Conservation (phyloP, 805 yeast species). For the Teunomyces panamensis region DNA sequence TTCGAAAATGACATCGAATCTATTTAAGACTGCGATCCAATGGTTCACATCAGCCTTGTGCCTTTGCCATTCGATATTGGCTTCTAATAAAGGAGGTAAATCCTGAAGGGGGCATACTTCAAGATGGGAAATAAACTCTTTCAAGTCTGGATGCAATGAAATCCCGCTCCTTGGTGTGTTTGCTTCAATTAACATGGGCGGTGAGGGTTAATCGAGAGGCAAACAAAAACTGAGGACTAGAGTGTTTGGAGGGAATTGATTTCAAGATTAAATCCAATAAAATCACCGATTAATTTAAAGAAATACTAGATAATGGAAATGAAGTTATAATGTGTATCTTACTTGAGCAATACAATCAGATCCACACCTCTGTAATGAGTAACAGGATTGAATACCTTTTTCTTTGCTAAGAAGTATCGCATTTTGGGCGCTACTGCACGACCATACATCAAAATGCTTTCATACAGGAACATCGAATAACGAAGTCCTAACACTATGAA, state of each 20-base stretch:
- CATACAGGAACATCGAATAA: background rate
- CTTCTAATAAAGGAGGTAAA: slow-evolving; percentile 38
- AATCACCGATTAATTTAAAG: background rate
- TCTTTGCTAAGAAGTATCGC: background rate
- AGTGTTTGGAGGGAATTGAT: background rate
- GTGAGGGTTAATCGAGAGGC: background rate
- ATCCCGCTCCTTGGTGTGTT: slow-evolving; percentile 26
- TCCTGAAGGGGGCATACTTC: slow-evolving; percentile 33
- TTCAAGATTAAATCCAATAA: background rate
- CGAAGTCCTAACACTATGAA: background rate
- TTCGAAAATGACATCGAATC: slow-evolving; percentile 68
- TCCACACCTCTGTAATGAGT: background rate
- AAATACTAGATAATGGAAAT: background rate
- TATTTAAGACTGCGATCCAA: slow-evolving; percentile 75
- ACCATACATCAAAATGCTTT: background rate
- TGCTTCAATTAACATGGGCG: slow-evolving; percentile 30
- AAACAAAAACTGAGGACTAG: background rate
- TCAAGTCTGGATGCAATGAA: slow-evolving; percentile 26
- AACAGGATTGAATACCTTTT: background rate
- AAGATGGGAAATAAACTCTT: slow-evolving; percentile 34
- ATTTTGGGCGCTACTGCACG: too few relatives aligned
- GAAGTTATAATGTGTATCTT: background rate
- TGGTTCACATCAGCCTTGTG: slow-evolving; percentile 68
- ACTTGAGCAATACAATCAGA: background rate
- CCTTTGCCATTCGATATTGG: slow-evolving; percentile 51